Evolutionary conservation across 306 rosid species (phyloP).

Genomic region (Ziziphus jujuba): DNA sequence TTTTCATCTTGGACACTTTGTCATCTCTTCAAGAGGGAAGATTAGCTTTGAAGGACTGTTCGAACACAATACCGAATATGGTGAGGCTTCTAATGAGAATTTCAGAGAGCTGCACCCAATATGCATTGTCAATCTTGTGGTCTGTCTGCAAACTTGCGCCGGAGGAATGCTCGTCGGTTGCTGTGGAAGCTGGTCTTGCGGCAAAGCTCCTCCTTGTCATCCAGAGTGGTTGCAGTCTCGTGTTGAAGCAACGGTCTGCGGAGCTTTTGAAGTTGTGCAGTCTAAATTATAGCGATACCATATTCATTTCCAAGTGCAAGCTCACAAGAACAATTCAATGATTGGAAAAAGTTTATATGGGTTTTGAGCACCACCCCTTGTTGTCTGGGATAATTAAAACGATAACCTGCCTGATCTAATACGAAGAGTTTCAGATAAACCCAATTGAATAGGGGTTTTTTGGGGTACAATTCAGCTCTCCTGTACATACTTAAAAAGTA

Average conservation of each 20-base stretch:
- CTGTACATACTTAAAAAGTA: conserved; percentile 45
- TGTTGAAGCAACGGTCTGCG: conserved; percentile 65
- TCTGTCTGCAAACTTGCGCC: conserved; percentile 68
- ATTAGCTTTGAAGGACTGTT: conserved; percentile 59
- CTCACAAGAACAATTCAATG: conserved; percentile 81
- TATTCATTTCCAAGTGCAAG: conserved; percentile 84
- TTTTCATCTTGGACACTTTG: conserved; percentile 50
- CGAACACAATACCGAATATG: conserved; percentile 56
- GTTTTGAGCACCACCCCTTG: conserved; percentile 23
- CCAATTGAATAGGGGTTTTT: conserved; percentile 25
- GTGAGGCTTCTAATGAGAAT: conserved; percentile 68
- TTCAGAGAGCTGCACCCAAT: conserved; percentile 68
- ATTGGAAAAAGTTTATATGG: conserved; percentile 19
- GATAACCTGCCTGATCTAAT: conserved; percentile 25
- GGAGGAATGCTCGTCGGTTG: conserved; percentile 62
- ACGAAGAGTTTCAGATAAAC: conserved; percentile 27
- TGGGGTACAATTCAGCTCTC: conserved; percentile 30
- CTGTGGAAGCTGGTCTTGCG: conserved; percentile 76
- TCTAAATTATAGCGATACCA: conserved; percentile 69
- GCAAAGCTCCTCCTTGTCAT: conserved; percentile 79
- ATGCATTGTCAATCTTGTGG: conserved; percentile 61
- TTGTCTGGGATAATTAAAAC: conserved; percentile 33
- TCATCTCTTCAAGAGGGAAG: conserved; percentile 58
- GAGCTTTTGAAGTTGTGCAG: conserved; percentile 83
- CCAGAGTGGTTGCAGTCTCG: conserved; percentile 70